Conservation (phyloP, 495 filamentous ascomycete genomes). For the Filosporella fistucella region DNA sequence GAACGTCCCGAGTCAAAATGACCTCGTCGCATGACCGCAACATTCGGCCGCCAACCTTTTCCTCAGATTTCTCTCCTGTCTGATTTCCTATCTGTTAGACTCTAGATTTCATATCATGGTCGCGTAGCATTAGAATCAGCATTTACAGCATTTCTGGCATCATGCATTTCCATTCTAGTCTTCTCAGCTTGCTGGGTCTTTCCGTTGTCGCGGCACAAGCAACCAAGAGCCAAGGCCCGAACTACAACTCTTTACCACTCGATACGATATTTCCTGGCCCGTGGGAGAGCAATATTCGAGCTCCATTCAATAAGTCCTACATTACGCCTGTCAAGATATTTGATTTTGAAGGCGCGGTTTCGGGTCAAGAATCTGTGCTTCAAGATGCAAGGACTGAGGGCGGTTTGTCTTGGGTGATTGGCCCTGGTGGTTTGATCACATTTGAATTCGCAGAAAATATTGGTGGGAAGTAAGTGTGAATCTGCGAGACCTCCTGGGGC, state of each 20-base stretch:
- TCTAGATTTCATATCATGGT: too few species aligned
- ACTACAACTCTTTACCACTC: constrained; percentile 24
- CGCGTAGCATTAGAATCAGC: too few species aligned
- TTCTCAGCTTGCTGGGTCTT: background rate
- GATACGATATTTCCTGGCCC: constrained; percentile 30
- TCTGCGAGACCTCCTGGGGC: background rate
- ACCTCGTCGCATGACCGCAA: too few species aligned
- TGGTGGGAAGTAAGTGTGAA: constrained; percentile 28
- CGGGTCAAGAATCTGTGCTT: constrained; percentile 5
- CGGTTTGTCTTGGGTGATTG: constrained; percentile 21
- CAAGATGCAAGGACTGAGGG: constrained; percentile 4
- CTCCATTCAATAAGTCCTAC: constrained; percentile 27
- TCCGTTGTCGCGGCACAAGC: background rate
- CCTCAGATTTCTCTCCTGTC: too few species aligned
- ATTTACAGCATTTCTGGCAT: too few species aligned
- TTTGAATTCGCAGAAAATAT: constrained; percentile 36
- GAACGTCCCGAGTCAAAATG: too few species aligned
- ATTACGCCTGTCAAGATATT: constrained; percentile 21
- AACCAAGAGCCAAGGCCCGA: constrained; percentile 14
- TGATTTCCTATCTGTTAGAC: too few species aligned
- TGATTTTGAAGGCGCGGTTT: constrained; percentile 16
- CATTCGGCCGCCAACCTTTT: too few species aligned
- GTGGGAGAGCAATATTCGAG: constrained; percentile 31
- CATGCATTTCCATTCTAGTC: background rate
- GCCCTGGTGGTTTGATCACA: constrained; percentile 29